Percentiles rank a stretch among this genome's conserved stretches.
Conservation (phyloP, 345 rosid genomes). For the Durio zibethinus region DNA sequence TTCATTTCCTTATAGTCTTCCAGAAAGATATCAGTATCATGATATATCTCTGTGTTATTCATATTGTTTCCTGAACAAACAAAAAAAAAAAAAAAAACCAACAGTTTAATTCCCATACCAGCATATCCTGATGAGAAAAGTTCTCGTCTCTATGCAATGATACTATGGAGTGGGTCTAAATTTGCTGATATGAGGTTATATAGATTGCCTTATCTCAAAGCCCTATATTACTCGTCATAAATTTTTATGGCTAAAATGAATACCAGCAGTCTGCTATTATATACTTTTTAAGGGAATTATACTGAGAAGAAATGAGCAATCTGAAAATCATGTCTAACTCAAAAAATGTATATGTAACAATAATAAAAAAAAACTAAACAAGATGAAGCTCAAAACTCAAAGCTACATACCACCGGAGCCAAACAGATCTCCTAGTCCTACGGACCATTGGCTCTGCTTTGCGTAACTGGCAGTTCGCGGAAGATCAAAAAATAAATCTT, state of each 20-base stretch:
- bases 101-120: neutral
- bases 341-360: no score
- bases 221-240: no score
- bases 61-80: slow-evolving; percentile 34
- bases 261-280: no score
- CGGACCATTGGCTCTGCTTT: slow-evolving; percentile 14
- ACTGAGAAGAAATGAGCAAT: no score
- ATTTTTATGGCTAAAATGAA: no score
- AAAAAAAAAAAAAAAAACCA: neutral
- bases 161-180: no score
- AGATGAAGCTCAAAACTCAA: neutral
- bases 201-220: no score
- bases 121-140: neutral
- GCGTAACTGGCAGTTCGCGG: neutral
- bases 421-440: slow-evolving; percentile 14
- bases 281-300: no score
- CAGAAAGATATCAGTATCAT: slow-evolving; percentile 39
- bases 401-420: slow-evolving; percentile 9
- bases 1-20: slow-evolving; percentile 54
- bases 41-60: slow-evolving; percentile 40
- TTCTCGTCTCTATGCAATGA: neutral
- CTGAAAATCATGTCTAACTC: no score
- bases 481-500: slow-evolving; percentile 16
- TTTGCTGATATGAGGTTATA: no score
- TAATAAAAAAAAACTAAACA: neutral